Evolutionary conservation across 202 grass and related monocot species (phyloP), one percentile per base, ranked within the genome.

Genomic region (Zizania palustris): DNA sequence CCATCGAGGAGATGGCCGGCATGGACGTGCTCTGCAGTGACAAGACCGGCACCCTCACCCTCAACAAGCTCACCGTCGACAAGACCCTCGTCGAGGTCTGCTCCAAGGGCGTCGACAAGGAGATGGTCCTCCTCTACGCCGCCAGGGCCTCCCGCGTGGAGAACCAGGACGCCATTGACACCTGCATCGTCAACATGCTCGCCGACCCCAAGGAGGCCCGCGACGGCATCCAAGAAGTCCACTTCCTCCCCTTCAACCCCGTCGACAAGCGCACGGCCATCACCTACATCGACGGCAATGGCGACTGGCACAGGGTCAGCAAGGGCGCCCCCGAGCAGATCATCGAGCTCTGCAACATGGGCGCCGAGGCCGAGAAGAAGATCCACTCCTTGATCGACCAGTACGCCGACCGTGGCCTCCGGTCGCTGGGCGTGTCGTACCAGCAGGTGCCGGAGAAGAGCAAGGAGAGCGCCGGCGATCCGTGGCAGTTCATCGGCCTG

Each of bases 11-110:
- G 82, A 97, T 97, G 93, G 93, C 93, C 80, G 91, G 93, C 74
- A 97, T 97, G 93, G 93, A 97, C 80, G 80, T 97, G 56, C 86
- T 97, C 7, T 97, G 91, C 84, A 93, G 90, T 78, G 93, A 97
- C 69, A 97, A 93, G 69, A 97, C 93, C 9, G 93, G 93, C 3
- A 97, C 93, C 4, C 88, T 97, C 74, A 97, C 90, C 5, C 86
- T 97, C 68, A 97, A 97, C 88, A 97, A 97, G 86, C 91, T 97
- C 69, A 93, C 91, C n/a, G 91, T 97, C 28, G 93, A 97, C 82
- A 93, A 93, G 81, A 70, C 69, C 36, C 75, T 97, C 74, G 86
- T 97, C 68, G 91, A 97, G 88, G 93, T 93, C 1, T 93, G 77
- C 82, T 80, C 48, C 62, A 93, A 88, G 64, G 82, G 85, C 46